phyloP scores from a whole-genome alignment of 805 yeast genomes.

The Candida germanica region DNA sequence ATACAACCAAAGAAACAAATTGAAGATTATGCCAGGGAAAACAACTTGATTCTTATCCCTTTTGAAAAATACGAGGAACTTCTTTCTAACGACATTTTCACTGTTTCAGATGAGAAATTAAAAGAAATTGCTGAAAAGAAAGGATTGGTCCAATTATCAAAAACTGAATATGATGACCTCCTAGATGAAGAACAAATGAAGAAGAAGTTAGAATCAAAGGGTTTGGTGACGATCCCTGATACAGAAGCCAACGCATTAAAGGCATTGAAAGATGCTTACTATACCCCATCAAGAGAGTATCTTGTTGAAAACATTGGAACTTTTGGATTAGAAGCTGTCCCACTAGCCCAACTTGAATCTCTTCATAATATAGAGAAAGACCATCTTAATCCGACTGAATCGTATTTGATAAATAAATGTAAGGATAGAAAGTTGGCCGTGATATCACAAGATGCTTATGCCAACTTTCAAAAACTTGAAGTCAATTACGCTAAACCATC shows the following conservation, averaged over 20 bases:
- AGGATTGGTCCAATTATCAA: constrained; percentile 27
- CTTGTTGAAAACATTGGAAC: constrained; percentile 20
- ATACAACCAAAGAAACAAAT: constrained; percentile 19
- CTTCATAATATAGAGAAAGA: neutral
- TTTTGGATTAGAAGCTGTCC: constrained; percentile 17
- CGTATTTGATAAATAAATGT: constrained; percentile 27
- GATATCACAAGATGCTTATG: constrained; percentile 12
- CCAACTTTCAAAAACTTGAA: constrained; percentile 15
- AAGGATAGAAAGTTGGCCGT: constrained; percentile 11
- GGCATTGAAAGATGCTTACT: constrained; percentile 9
- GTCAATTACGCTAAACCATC: constrained; percentile 32
- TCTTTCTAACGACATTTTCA: constrained; percentile 21
- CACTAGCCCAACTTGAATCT: constrained; percentile 10
- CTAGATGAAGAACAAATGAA: constrained; percentile 35
- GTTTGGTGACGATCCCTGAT: constrained; percentile 31
- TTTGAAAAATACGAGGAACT: constrained; percentile 31
- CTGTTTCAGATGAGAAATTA: constrained; percentile 23
- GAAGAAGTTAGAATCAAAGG: constrained; percentile 24
- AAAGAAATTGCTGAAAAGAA: constrained; percentile 19
- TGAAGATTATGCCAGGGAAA: constrained; percentile 32
- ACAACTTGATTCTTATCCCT: constrained; percentile 24
- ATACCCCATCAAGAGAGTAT: constrained; percentile 24
- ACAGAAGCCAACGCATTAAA: constrained; percentile 18
- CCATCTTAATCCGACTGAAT: constrained; percentile 24
- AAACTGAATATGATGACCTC: constrained; percentile 25